Conservation (phyloP, 2,329 filamentous ascomycete species). For the Akanthomyces muscarius region DNA sequence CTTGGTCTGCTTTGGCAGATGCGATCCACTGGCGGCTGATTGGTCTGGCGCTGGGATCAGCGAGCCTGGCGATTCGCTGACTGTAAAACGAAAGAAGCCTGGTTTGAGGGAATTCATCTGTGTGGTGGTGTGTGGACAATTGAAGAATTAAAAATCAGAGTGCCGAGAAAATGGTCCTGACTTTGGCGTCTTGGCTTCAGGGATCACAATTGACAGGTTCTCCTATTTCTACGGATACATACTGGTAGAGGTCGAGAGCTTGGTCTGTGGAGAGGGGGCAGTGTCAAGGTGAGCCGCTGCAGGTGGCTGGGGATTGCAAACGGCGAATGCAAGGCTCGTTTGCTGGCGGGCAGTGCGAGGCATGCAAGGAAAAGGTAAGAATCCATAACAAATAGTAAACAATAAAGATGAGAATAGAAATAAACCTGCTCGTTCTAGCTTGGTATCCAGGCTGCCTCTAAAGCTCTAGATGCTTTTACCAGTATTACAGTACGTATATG, state of each 20-base stretch:
- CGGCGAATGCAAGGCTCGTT: not conserved
- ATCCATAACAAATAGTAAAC: not conserved
- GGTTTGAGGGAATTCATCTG: not conserved
- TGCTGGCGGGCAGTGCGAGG: not conserved
- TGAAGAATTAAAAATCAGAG: not conserved
- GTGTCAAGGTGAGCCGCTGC: not conserved
- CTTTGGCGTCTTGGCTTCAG: not conserved
- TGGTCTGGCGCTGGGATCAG: not conserved
- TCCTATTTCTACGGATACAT: no score
- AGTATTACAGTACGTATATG: no score
- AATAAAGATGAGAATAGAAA: not conserved
- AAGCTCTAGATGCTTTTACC: not conserved
- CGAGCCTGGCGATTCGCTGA: not conserved
- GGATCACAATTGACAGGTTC: no score
- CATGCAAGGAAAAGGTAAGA: not conserved
- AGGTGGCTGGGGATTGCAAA: not conserved
- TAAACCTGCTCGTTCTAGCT: no score
- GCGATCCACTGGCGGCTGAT: not conserved
- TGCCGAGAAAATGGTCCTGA: not conserved
- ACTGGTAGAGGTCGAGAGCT: not conserved
- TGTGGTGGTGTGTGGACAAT: not conserved
- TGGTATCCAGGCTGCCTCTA: no score
- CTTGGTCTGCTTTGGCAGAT: not conserved
- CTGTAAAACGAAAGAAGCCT: not conserved
- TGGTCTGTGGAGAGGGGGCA: conserved; percentile 1